Evolutionary conservation across 108 stramenopile genomes (phyloP), one percentile per base, ranked within the genome.

Genomic region (Cylindrotheca fusiformis): DNA sequence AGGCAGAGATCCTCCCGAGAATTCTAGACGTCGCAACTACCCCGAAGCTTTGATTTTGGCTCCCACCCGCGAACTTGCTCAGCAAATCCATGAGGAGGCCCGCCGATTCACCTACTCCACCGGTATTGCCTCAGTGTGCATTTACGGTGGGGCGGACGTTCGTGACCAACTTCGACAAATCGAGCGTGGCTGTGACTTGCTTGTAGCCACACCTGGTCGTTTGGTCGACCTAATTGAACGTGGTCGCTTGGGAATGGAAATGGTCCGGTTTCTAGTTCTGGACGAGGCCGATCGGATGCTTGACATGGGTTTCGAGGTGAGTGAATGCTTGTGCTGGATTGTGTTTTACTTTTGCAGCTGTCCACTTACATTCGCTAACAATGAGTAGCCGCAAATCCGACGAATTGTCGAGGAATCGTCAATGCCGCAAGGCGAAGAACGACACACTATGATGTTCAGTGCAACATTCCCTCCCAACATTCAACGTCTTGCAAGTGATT

Each of bases 241-340:
- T 67, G 96, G 97, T 26, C 82, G 89, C 25, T 68, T 99, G 28
- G 69, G 78, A 33, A 90, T 99, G 80, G 85, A 83, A 52, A 83
- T 78, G 65, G 65, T 95, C 31, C 72, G 72, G 20, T 94, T 92
- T 80, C 52, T 97, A 12, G 95, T 99, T 26, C 74, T 99, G 31
- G 99, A 99, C 66, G 99, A 99, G 78, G 99, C 97, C 0, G 99
- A 99, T 80, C 84, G 93, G 20, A 98, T 99, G 99, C 75, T 99
- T 20, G 99, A 99, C 67, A 98, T 99, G 97, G 99, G 97, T 36
- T 99, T 99, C 66, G 91, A 96, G 64, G 58, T 55, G 48, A 28
- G 55, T 58, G 44, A 18, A 27, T 14, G 19, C 45, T 20, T 25
- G 66, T 21, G 20, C 22, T 24, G 65, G 21, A 50, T 8, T 48